Base-by-base conservation (phyloP, 179 eudicot genomes). In the Silene noctiflora region DNA sequence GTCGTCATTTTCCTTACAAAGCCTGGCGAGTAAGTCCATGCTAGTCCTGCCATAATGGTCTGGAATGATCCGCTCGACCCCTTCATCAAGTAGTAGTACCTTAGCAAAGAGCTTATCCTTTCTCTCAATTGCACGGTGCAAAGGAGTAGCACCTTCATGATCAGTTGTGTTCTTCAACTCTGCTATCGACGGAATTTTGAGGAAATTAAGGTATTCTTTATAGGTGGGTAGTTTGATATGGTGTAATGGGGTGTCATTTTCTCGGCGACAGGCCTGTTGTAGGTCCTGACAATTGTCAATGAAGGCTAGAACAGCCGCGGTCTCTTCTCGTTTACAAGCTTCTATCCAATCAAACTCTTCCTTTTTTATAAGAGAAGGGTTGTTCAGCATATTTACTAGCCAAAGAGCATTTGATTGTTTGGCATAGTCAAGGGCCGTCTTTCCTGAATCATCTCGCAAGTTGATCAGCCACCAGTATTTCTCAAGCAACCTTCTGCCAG, bases 391-490 rank as follows among this genome's bases (percentile, higher is more conserved):
- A 67, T 6, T 33, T 67, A 67, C 51, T 0, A 67, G 24, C 71
- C 71, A 31, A 1, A 33, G 4, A 1, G 14, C 0, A 5, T 33
- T 33, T 27, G 68, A 6, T 29, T 31, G 21, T 66, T 66, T 66
- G 12, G 69, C 69, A 2, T 66, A 10, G 69, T 66, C 69, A 3
- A 66, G 22, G 48, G 69, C 44, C 21, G 69, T 66, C n/a, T 29
- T 66, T 33, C n/a, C n/a, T 17, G 17, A 12, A 66, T 66, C 44
- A 66, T 66, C 46, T 29, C 44, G 20, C 31, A 66, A 29, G 69
- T 66, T 66, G 69, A 66, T 66, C 46, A 66, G 16, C 69, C 69
- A 66, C 69, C 69, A 66, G 19, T 29, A 66, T 17, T 66, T 66
- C 46, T 66, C 69, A 1, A 66, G 69, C 11, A 66, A 29, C 48